phyloP scores from a whole-genome alignment of 1,284 basidiomycete species.

The Amylostereum chailletii region DNA sequence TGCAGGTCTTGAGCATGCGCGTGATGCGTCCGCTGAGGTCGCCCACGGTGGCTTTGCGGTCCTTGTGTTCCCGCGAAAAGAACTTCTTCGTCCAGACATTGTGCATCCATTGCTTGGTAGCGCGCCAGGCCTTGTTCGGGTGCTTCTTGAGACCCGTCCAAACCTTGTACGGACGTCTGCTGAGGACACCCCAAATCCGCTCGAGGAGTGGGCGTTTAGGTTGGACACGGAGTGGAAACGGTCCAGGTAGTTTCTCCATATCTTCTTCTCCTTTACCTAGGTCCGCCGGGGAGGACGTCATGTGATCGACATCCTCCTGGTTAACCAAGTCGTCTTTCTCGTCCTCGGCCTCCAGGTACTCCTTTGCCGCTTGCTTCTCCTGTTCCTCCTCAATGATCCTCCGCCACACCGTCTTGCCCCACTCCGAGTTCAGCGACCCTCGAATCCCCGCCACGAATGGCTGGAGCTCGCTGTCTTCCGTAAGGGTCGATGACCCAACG shows the following conservation, averaged over 20 bases:
- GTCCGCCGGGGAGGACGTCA: background rate
- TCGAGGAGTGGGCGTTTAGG: too few species aligned
- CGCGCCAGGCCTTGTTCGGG: too few species aligned
- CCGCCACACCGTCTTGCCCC: conserved; percentile 9
- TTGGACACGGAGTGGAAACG: too few species aligned
- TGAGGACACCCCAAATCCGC: too few species aligned
- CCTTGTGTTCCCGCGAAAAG: background rate
- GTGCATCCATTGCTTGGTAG: too few species aligned
- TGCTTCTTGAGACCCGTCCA: too few species aligned
- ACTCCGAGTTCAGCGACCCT: conserved; percentile 6
- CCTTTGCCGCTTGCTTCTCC: background rate
- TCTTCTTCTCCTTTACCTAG: too few species aligned
- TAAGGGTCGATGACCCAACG: conserved; percentile 8
- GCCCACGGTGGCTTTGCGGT: background rate
- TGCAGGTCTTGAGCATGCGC: conserved; percentile 4
- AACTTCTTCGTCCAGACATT: too few species aligned
- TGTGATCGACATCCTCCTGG: too few species aligned
- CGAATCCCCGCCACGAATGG: conserved; percentile 8
- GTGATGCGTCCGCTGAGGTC: conserved; percentile 8
- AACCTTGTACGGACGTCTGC: too few species aligned
- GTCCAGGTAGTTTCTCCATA: too few species aligned
- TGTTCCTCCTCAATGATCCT: background rate
- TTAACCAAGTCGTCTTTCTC: background rate
- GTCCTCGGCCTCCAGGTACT: background rate
- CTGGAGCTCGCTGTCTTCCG: conserved; percentile 11